Percentiles rank a stretch among this genome's conserved stretches.
Conservation (phyloP, 2,329 filamentous ascomycete genomes). For the Venturiaceae sp. region DNA sequence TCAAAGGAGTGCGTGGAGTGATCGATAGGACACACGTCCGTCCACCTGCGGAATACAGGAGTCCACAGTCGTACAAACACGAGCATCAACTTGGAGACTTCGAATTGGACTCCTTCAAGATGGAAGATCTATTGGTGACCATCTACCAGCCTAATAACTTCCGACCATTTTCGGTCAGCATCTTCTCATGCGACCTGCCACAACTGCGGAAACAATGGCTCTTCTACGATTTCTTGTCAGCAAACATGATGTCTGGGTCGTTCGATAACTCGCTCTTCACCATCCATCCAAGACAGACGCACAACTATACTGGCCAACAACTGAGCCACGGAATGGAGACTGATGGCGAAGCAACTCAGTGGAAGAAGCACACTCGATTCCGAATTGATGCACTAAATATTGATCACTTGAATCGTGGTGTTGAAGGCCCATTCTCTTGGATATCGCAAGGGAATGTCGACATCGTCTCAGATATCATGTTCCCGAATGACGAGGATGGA, state of each 20-base stretch:
- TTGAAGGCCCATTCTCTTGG: slow-evolving; percentile 93
- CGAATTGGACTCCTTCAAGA: slow-evolving; percentile 91
- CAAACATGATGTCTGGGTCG: slow-evolving; percentile 91
- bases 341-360: slow-evolving; percentile 40
- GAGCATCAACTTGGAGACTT: slow-evolving; percentile 88
- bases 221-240: slow-evolving; percentile 93
- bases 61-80: slow-evolving; percentile 81
- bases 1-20: slow-evolving; percentile 86
- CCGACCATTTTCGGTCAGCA: slow-evolving; percentile 90
- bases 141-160: slow-evolving; percentile 85
- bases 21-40: slow-evolving; percentile 79
- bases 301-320: slow-evolving; percentile 62
- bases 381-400: slow-evolving; percentile 91
- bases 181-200: slow-evolving; percentile 90
- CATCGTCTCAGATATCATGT: slow-evolving; percentile 91
- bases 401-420: slow-evolving; percentile 88
- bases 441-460: slow-evolving; percentile 96
- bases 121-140: slow-evolving; percentile 87
- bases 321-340: slow-evolving; percentile 43
- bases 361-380: slow-evolving; percentile 93
- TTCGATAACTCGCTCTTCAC: slow-evolving; percentile 95
- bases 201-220: slow-evolving; percentile 92
- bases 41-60: slow-evolving; percentile 56
- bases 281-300: slow-evolving; percentile 86
- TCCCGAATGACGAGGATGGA: slow-evolving; percentile 82